Base-by-base conservation (phyloP, 108 stramenopile genomes). In the Cyclostephanos invisitatus region DNA sequence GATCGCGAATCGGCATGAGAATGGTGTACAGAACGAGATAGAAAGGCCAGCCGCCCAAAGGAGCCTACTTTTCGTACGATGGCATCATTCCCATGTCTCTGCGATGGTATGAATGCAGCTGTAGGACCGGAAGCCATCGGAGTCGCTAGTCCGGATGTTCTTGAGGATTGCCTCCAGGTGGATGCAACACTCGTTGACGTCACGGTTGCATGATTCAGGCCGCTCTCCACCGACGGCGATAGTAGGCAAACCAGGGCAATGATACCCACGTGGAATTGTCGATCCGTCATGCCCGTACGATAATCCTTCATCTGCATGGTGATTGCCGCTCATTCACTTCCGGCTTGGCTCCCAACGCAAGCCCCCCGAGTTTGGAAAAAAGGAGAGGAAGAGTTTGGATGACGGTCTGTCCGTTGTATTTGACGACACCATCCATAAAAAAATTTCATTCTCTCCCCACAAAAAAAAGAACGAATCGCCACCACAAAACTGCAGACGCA, bases 361-460 rank as follows among this genome's bases (percentile, higher is more conserved):
- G n/a, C n/a, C 32, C 32, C 17, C 17, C 2, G 37, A 5, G 22
- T 62, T 10, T 2, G 7, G 25, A 10, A 27, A 22, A 36, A 32
- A 59, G 0, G 56, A 57, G 29, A 12, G 55, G 55, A 12, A 56
- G 5, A 12, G 28, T 32, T 32, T 32, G 32, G 32, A 32, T 32
- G 32, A 42, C 38, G 32, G 62, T 64, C 62, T 64, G 62, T 64
- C 62, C 25, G 62, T 46, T 7, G 7, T 40, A 5, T 40, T 40
- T 40, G 40, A 40, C 11, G 40, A 3, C 51, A 20, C 20, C 5
- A 53, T 5, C 5, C 5, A n/a, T 24, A 53, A n/a, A 20, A 53
- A 53, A 53, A 7, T n/a, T 50, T 20, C 10, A 8, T 40, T 21
- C 47, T 44, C 40, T 40, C 40, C 40, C 40, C 11, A 1, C 0